These are phyloP conservation scores for Alternaria infectoria DNA, from an alignment of 2,329 filamentous ascomycete species.

Conservation along the genomic window DNA sequence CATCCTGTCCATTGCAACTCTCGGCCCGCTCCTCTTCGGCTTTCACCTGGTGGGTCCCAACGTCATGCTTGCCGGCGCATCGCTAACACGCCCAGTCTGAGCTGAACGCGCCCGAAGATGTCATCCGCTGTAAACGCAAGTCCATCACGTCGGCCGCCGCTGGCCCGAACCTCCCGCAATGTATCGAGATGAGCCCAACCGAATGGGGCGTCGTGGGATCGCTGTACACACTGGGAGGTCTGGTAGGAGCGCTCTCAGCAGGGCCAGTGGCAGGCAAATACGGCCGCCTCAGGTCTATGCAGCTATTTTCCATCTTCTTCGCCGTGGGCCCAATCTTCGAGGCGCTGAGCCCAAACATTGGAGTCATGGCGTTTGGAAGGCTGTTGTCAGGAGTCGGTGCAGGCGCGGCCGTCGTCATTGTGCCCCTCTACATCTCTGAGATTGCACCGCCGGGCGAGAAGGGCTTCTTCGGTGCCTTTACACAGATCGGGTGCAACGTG, in stretches of 20 bases:
- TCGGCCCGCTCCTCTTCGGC: slow-evolving; percentile 92
- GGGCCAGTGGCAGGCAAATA: slow-evolving; percentile 79
- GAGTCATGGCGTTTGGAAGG: slow-evolving; percentile 73
- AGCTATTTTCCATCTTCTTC: slow-evolving; percentile 77
- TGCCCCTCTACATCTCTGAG: slow-evolving; percentile 93
- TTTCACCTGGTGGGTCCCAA: slow-evolving; percentile 76
- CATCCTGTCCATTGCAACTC: slow-evolving; percentile 75
- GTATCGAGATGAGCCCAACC: slow-evolving; percentile 84
- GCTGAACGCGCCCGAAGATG: slow-evolving; percentile 92
- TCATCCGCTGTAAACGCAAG: slow-evolving; percentile 81
- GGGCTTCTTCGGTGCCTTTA: slow-evolving; percentile 82
- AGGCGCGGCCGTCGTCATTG: slow-evolving; percentile 88
- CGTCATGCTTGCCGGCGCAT: neutral
- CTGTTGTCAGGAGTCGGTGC: slow-evolving; percentile 83
- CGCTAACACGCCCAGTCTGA: slow-evolving; percentile 69
- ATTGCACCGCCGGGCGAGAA: slow-evolving; percentile 73
- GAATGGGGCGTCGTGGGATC: slow-evolving; percentile 88
- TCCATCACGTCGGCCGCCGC: slow-evolving; percentile 51
- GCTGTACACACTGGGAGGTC: slow-evolving; percentile 87
- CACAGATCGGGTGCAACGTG: slow-evolving; percentile 91
- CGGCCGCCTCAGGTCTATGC: slow-evolving; percentile 79
- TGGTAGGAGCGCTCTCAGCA: slow-evolving; percentile 79
- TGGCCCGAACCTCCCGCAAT: slow-evolving; percentile 66
- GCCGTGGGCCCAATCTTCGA: slow-evolving; percentile 77
- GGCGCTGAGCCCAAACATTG: slow-evolving; percentile 71